phyloP scores from a whole-genome alignment of 1,284 basidiomycete genomes.

The Stereum hirsutum region DNA sequence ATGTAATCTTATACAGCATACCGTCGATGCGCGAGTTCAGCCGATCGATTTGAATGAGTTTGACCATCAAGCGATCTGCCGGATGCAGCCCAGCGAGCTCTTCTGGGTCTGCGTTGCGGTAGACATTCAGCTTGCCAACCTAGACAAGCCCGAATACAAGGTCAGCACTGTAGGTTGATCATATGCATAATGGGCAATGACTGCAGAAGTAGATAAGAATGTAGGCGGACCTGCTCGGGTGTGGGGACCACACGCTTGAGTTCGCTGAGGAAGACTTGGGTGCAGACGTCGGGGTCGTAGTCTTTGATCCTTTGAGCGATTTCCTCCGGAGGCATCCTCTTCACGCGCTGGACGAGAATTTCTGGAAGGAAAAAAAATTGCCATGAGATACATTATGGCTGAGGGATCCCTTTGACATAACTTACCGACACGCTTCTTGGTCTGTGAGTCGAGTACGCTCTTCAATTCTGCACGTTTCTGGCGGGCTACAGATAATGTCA shows the following conservation, averaged over 20 bases:
- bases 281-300: slow-evolving; percentile 81
- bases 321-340: slow-evolving; percentile 75
- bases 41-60: slow-evolving; percentile 92
- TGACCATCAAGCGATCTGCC: slow-evolving; percentile 94
- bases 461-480: slow-evolving; percentile 81
- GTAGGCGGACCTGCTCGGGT: slow-evolving; percentile 66
- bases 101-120: slow-evolving; percentile 80
- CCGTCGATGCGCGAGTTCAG: slow-evolving; percentile 88
- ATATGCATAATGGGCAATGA: slow-evolving; percentile 9
- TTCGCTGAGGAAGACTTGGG: slow-evolving; percentile 81
- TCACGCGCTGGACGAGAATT: slow-evolving; percentile 83
- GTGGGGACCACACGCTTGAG: slow-evolving; percentile 81
- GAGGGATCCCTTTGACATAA: slow-evolving; percentile 9
- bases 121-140: slow-evolving; percentile 88
- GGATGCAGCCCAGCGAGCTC: slow-evolving; percentile 87
- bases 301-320: slow-evolving; percentile 76
- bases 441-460: slow-evolving; percentile 86
- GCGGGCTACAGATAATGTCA: slow-evolving; percentile 35
- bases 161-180: no score
- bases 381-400: not conserved
- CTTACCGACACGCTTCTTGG: slow-evolving; percentile 85
- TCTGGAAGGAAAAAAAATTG: slow-evolving; percentile 36
- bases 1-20: slow-evolving; percentile 86
- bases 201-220: slow-evolving; percentile 2
- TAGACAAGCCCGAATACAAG: no score